These are phyloP conservation scores for Lentinula lateritia DNA, from an alignment of 768 basidiomycete genomes.

Conservation along the genomic window DNA sequence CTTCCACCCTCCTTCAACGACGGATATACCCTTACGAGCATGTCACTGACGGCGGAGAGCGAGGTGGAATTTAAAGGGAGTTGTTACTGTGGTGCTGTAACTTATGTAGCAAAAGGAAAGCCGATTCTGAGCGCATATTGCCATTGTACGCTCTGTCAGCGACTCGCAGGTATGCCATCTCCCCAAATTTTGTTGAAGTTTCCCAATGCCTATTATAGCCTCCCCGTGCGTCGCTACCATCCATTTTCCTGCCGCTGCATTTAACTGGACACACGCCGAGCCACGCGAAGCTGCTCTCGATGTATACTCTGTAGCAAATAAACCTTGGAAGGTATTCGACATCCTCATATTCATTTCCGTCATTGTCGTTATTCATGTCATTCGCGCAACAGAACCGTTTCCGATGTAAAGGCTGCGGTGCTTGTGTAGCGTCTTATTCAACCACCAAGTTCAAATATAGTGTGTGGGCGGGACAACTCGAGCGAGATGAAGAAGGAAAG, in stretches of 20 bases:
- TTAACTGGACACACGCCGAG: constrained; percentile 47
- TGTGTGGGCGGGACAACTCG: constrained; percentile 53
- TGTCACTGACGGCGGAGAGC: neutral
- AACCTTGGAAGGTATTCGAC: constrained; percentile 42
- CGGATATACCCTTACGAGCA: neutral
- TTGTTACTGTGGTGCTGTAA: constrained; percentile 54
- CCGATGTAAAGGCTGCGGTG: constrained; percentile 60
- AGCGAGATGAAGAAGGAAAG: constrained; percentile 44
- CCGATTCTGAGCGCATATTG: constrained; percentile 59
- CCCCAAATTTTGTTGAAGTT: constrained; percentile 5
- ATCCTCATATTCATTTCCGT: neutral
- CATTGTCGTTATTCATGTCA: neutral
- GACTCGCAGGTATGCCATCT: constrained; percentile 39
- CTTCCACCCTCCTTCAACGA: too few species aligned
- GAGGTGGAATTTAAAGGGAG: constrained; percentile 30
- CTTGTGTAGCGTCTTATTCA: constrained; percentile 48
- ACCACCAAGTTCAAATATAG: constrained; percentile 41
- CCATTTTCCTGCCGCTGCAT: constrained; percentile 45
- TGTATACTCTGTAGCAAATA: constrained; percentile 38
- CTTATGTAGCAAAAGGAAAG: constrained; percentile 40
- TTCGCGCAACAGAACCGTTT: constrained; percentile 30
- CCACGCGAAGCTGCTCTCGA: constrained; percentile 33
- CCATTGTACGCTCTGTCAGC: constrained; percentile 68
- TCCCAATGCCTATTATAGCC: constrained; percentile 24
- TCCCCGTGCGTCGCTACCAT: constrained; percentile 60